Percentiles rank a stretch among this genome's conserved stretches.
phyloP scores from a whole-genome alignment of 2,329 filamentous ascomycete genomes.

The Leptodontidium sp. region DNA sequence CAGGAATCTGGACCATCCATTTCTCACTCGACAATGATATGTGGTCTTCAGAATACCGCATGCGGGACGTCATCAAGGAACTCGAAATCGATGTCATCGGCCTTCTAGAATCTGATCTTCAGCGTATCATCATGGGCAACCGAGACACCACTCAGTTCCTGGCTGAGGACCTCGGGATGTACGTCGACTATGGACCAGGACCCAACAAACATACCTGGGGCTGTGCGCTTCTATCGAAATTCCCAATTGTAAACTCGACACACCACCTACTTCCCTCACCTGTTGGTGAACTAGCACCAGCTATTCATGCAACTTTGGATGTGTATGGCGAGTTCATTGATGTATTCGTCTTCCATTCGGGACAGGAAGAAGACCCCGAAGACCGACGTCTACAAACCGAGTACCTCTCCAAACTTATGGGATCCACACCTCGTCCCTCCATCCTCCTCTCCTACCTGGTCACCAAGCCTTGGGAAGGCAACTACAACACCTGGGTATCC shows the following conservation, averaged over 20 bases:
- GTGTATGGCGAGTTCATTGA: slow-evolving; percentile 91
- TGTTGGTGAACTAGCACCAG: slow-evolving; percentile 92
- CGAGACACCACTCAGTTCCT: slow-evolving; percentile 94
- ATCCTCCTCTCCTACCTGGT: slow-evolving; percentile 93
- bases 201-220: slow-evolving; percentile 99
- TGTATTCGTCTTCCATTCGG: slow-evolving; percentile 98
- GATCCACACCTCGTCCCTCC: slow-evolving; percentile 77
- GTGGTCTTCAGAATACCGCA: slow-evolving; percentile 96
- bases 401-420: slow-evolving; percentile 91
- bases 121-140: slow-evolving; percentile 99
- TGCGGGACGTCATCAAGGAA: slow-evolving; percentile 89
- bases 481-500: slow-evolving; percentile 96
- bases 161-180: slow-evolving; percentile 97
- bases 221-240: slow-evolving; percentile 90
- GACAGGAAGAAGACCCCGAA: slow-evolving; percentile 95
- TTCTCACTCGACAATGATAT: slow-evolving; percentile 98
- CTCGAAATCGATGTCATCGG: slow-evolving; percentile 97
- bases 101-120: slow-evolving; percentile 90
- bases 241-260: slow-evolving; percentile 95
- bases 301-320: slow-evolving; percentile 95
- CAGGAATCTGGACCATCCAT: slow-evolving; percentile 98
- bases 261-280: slow-evolving; percentile 94
- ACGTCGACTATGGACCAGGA: slow-evolving; percentile 94
- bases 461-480: slow-evolving; percentile 87
- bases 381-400: slow-evolving; percentile 86